These are phyloP conservation scores for Fusarium keratoplasticum DNA, from an alignment of 2,329 filamentous ascomycete species.

Conservation along the genomic window DNA sequence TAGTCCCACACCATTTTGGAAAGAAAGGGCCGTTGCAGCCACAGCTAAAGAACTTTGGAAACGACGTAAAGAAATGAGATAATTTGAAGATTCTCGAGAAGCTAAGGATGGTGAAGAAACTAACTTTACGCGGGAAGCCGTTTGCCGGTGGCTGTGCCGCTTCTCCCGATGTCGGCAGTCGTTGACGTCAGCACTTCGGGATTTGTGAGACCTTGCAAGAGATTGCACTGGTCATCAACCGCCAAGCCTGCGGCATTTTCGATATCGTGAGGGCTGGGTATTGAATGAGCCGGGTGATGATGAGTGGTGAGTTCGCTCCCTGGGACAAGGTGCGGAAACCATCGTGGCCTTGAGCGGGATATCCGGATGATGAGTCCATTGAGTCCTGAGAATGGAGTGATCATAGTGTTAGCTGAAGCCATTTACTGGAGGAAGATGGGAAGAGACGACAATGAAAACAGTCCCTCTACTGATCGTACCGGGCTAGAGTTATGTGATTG, in stretches of 20 bases:
- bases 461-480: not conserved
- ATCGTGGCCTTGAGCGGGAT: not conserved
- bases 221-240: conserved; percentile 26
- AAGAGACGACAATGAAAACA: not conserved
- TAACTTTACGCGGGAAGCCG: not conserved
- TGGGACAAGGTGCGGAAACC: not conserved
- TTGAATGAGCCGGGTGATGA: not conserved
- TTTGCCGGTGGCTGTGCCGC: not conserved
- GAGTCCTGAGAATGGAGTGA: not conserved
- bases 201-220: conserved; percentile 1
- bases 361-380: not conserved
- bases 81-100: not conserved
- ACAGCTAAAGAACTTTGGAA: not conserved
- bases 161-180: conserved; percentile 22
- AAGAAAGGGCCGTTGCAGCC: not conserved
- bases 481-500: not conserved
- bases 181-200: conserved; percentile 37
- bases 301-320: not conserved
- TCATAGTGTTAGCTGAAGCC: not conserved
- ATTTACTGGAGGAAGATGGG: rapidly evolving
- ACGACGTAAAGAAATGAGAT: not conserved
- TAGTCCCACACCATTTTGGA: conserved; percentile 42
- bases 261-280: not conserved
- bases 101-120: not conserved
- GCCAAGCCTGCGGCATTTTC: not conserved